phyloP scores from a whole-genome alignment of 441 rosid species.

The Mallotus repandus region DNA sequence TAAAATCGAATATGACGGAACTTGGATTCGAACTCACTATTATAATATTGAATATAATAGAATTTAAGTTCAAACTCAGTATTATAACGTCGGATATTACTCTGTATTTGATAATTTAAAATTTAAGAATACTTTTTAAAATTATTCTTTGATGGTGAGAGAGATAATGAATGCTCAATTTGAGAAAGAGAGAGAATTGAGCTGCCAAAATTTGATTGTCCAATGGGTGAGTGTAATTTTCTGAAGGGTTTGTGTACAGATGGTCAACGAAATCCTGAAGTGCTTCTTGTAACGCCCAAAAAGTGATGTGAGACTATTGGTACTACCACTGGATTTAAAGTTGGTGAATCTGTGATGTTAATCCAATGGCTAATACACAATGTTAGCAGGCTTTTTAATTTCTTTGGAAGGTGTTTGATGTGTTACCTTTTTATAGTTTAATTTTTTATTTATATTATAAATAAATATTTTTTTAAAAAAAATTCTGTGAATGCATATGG shows the following conservation, averaged over 20 bases:
- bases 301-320: background rate
- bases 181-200: background rate
- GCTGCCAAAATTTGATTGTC: slow-evolving; percentile 1
- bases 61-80: no score
- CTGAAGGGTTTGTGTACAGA: slow-evolving; percentile 1
- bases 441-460: background rate
- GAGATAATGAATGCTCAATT: background rate
- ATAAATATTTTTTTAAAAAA: no score
- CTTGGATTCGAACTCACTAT: no score
- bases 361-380: slow-evolving; percentile 7
- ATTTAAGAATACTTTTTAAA: no score
- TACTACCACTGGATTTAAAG: slow-evolving; percentile 12
- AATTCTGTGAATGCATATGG: background rate
- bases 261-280: background rate
- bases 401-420: background rate
- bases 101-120: no score
- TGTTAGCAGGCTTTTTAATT: background rate
- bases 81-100: no score
- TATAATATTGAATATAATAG: no score
- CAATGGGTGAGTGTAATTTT: slow-evolving; percentile 4
- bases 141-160: no score
- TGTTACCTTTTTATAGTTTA: no score
- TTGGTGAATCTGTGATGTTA: slow-evolving; percentile 4
- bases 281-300: slow-evolving; percentile 15
- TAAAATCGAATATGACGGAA: no score